phyloP scores from a whole-genome alignment of 148 eudicot genomes.

The Chenopodium album region DNA sequence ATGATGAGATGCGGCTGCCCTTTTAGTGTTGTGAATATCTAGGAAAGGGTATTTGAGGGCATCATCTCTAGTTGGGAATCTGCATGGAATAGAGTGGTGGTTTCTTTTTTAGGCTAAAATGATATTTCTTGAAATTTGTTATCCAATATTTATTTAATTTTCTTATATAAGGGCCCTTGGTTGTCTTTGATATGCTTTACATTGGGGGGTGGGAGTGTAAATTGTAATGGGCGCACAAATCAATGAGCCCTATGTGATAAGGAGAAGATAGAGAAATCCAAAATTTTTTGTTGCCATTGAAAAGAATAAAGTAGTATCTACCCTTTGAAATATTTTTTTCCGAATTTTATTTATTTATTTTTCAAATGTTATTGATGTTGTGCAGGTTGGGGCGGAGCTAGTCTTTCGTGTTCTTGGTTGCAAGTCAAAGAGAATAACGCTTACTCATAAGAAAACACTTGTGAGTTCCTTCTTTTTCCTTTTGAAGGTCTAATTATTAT shows the following conservation, averaged over 20 bases:
- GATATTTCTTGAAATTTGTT: background rate
- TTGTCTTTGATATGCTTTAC: background rate
- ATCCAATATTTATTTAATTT: background rate
- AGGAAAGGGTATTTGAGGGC: background rate
- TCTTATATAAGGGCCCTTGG: background rate
- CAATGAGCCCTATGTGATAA: background rate
- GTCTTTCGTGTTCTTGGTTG: slow-evolving; percentile 95
- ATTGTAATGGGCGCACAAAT: too few species aligned
- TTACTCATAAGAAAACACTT: slow-evolving; percentile 96
- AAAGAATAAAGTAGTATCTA: too few species aligned
- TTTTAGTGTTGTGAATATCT: background rate
- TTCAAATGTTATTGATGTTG: slow-evolving; percentile 21
- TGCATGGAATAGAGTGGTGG: background rate
- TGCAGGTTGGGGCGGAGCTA: slow-evolving; percentile 89
- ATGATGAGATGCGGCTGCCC: background rate
- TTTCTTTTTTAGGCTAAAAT: background rate
- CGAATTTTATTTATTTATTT: background rate
- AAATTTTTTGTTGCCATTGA: too few species aligned
- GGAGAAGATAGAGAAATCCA: background rate
- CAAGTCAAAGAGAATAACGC: slow-evolving; percentile 95
- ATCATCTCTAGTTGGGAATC: background rate
- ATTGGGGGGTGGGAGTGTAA: too few species aligned
- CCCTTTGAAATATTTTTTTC: too few species aligned
- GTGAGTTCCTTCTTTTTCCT: slow-evolving; percentile 41
- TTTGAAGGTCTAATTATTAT: background rate